A percentile compares a stretch with the other conserved stretches of the same genome.
phyloP scores from a whole-genome alignment of 169 alveolate genomes.

The Besnoitia besnoiti region DNA sequence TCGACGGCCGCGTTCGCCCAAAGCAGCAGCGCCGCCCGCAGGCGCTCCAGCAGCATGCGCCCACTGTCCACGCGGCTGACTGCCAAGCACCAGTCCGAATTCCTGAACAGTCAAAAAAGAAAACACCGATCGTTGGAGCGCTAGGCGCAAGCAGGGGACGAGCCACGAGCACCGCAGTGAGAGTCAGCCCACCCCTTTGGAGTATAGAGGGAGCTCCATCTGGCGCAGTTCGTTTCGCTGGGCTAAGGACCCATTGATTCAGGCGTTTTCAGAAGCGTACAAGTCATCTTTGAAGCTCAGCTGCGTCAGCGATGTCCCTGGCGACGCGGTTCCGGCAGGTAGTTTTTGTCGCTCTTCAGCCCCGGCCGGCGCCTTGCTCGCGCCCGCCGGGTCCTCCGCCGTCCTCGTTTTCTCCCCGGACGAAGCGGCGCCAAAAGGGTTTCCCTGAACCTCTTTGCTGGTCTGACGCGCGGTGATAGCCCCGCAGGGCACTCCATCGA shows the following conservation, averaged over 20 bases:
- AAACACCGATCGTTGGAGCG: no score
- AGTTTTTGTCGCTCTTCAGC: background rate
- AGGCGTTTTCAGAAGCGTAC: background rate
- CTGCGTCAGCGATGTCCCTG: background rate
- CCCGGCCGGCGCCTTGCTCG: background rate
- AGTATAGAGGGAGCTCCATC: background rate
- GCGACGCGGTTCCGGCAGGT: background rate
- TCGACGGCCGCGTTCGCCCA: slow-evolving; percentile 56
- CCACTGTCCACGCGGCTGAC: slow-evolving; percentile 64
- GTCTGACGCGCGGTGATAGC: no score
- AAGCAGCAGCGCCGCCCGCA: slow-evolving; percentile 60
- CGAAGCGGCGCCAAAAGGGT: background rate
- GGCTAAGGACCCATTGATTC: no score
- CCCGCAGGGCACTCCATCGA: background rate
- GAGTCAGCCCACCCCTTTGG: no score
- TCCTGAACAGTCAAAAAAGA: background rate
- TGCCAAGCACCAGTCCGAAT: slow-evolving; percentile 54
- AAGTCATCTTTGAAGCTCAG: background rate
- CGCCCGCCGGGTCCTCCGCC: background rate
- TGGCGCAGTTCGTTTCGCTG: no score
- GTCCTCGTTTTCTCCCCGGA: background rate
- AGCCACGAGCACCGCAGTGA: background rate
- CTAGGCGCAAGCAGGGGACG: no score
- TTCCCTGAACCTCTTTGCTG: no score
- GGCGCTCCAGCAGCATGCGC: slow-evolving; percentile 57